phyloP scores from a whole-genome alignment of 225 moss, liverwort and hornwort genomes.

The Neckera pumila region DNA sequence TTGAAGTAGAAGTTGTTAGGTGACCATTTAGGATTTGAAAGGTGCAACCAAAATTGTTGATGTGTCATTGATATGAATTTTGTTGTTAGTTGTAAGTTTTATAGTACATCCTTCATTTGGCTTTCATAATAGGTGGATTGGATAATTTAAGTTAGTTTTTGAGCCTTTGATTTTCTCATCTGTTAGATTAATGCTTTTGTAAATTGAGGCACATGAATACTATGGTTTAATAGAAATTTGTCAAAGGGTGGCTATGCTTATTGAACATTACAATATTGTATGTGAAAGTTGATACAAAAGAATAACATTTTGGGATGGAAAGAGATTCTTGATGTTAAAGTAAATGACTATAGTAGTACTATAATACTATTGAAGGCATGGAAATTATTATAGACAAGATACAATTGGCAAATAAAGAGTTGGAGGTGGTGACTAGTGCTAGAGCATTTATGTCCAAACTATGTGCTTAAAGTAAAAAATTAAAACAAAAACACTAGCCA shows the following conservation, averaged over 20 bases:
- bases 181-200: not conserved
- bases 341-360: not conserved
- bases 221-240: not conserved
- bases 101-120: not conserved
- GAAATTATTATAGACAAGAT: not conserved
- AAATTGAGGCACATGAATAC: not conserved
- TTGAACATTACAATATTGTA: not conserved
- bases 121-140: not conserved
- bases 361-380: not conserved
- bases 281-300: not conserved
- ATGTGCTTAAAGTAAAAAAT: not conserved
- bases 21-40: not conserved
- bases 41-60: not conserved
- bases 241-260: not conserved
- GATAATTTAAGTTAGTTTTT: not conserved
- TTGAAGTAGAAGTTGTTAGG: too few relatives aligned
- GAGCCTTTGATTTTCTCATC: not conserved
- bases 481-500: not conserved
- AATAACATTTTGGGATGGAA: not conserved
- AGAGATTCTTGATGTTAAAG: not conserved
- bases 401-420: not conserved
- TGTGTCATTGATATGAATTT: not conserved
- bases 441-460: not conserved
- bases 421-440: not conserved
- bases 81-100: not conserved